Evolutionary conservation across 208 protist genomes (phyloP), one percentile per base, ranked within the genome.

Genomic region (Acanthamoeba healyi): DNA sequence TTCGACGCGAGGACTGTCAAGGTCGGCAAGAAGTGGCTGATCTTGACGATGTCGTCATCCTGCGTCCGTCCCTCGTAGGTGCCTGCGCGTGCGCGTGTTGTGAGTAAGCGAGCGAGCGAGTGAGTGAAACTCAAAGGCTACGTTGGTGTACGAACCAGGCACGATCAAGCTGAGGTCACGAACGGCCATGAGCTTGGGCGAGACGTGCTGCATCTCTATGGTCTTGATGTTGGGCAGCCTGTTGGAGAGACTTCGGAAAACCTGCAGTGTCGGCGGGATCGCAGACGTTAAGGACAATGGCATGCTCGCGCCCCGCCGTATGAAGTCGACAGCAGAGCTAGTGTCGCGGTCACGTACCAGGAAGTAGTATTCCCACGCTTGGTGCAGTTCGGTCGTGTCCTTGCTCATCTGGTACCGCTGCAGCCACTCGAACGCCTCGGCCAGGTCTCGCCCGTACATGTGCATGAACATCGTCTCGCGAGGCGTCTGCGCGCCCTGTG

Each of bases 1-100:
- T 99, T 99, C 1, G 99, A 99, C 40, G 98, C 96, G 96, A 99
- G 99, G 12, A 99, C 98, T 58, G 96, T 98, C 10, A 99, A 98
- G 32, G 95, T 95, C 19, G 97, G 95, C 89, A 97, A 96, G 95
- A 99, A 99, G 44, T 96, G 96, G 42, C 97, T 95, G 95, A 99
- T 99, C 44, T 97, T 97, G 74, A 99, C 98, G 34, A 99, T 96
- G 34, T 95, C 95, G 42, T 98, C 97, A 88, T 97, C 98, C 95
- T 97, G 96, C 24, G 79, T 22, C 79, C 98, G 95, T 9, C 98
- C 97, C 82, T 98, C 97, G 77, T 97, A 97, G 6, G 90, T 94
- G 26, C 92, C 92, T 94, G 91, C 10, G 7, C 0, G 14, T 26
- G 22, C 12, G 1, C 15, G 24, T 88, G 29, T 81, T 2, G 14